Base-by-base conservation (phyloP, 768 basidiomycete species). In the Hericium coralloides region DNA sequence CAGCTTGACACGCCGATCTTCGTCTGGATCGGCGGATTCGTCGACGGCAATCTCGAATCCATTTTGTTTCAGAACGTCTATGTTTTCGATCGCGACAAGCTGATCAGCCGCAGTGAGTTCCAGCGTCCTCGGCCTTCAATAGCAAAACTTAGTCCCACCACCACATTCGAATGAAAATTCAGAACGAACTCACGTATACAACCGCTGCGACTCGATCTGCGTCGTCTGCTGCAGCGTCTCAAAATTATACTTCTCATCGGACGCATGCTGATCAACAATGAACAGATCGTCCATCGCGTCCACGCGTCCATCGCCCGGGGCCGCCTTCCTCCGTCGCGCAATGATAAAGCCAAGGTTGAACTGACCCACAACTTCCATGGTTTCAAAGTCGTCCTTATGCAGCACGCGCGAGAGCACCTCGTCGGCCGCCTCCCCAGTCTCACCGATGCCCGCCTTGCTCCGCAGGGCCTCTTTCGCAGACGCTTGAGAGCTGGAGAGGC, bases 171-270 rank as follows among this genome's bases (percentile, higher is more conserved):
- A 61, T 4, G 1, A 25, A 43, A 38, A 23, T 25, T 23, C 49
- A 49, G 12, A 5, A 4, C 47, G 25, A 48, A 72, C 82, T 55
- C 62, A 95, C 95, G 79, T 78, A 68, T 95, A 81, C 4, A 98
- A 74, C 59, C 75, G 83, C 65, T 98, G 95, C 2, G 89, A 90
- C 62, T 89, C 80, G 57, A 99, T 94, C 53, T 79, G 80, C 12
- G 95, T 98, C n/a, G 85, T 92, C 61, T 81, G 78, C 69, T 98
- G 95, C 57, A 98, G 72, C 1, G 82, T 89, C 75, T 98, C 97
- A 67, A 98, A 98, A 68, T 98, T 98, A 72, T 91, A 98, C 73
- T 98, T 98, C 71, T 98, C 97, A 70, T 99, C 97, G 5, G 92
- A 86, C 4, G 95, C 95, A 69, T 98, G 95, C 67, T 98, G 95